phyloP scores from a whole-genome alignment of 805 yeast genomes.

The Wickerhamomyces silvicola region DNA sequence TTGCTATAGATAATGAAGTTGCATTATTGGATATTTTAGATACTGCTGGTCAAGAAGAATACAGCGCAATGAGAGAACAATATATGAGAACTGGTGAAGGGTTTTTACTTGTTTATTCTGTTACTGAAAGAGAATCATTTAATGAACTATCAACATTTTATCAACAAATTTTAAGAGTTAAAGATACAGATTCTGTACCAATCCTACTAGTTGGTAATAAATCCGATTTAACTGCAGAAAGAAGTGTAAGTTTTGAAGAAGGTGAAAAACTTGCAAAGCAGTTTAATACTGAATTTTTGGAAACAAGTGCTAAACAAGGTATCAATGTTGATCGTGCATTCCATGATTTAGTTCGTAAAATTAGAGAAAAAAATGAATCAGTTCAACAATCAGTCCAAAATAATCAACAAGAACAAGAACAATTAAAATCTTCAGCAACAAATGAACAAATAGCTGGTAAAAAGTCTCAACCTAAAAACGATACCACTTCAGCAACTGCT shows the following conservation, averaged over 20 bases:
- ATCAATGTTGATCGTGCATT: conserved; percentile 86
- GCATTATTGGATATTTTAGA: conserved; percentile 84
- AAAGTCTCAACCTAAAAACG: neutral
- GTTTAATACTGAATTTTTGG: conserved; percentile 72
- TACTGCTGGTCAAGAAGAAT: conserved; percentile 98
- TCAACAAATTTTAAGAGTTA: conserved; percentile 73
- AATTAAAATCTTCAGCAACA: neutral
- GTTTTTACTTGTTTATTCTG: conserved; percentile 79
- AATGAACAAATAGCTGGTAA: neutral
- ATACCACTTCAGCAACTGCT: neutral
- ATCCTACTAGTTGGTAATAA: conserved; percentile 76
- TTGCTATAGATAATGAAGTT: conserved; percentile 73
- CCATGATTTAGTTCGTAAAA: conserved; percentile 56
- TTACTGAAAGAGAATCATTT: conserved; percentile 78
- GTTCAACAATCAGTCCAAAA: conserved; percentile 1
- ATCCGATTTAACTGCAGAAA: conserved; percentile 65
- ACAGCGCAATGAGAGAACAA: conserved; percentile 88
- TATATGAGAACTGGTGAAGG: conserved; percentile 97
- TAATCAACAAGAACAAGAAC: neutral
- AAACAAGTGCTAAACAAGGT: conserved; percentile 89
- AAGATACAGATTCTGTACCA: conserved; percentile 72
- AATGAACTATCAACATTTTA: conserved; percentile 78
- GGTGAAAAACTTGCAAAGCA: conserved; percentile 56
- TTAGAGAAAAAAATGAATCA: conserved; percentile 25
- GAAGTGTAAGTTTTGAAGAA: conserved; percentile 68